phyloP scores from a whole-genome alignment of 495 filamentous ascomycete genomes.

The Neurospora tetraspora region DNA sequence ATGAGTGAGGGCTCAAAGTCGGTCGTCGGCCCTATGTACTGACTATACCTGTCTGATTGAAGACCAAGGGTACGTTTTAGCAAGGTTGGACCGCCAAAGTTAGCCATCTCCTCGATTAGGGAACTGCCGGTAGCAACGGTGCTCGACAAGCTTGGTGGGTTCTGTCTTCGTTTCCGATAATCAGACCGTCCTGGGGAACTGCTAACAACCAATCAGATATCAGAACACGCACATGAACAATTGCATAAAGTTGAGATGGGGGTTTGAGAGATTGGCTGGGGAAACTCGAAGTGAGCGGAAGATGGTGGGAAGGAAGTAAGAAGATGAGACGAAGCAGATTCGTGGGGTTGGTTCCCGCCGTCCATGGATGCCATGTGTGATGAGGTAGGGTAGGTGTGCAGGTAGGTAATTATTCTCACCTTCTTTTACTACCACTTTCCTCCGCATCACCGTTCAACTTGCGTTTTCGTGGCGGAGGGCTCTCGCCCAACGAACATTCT shows the following conservation, averaged over 20 bases:
- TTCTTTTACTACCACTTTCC: conserved; percentile 45
- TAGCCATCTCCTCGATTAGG: conserved; percentile 50
- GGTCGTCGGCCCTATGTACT: conserved; percentile 58
- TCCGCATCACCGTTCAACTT: conserved; percentile 55
- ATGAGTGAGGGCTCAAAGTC: conserved; percentile 66
- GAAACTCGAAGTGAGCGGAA: not conserved
- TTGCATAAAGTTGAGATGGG: conserved; percentile 3
- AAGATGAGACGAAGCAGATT: conserved; percentile 1
- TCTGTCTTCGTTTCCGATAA: conserved; percentile 41
- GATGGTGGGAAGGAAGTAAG: not conserved
- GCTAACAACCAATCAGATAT: conserved; percentile 34
- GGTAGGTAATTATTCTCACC: conserved; percentile 30
- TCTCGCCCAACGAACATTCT: conserved; percentile 55
- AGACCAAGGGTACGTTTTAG: conserved; percentile 57
- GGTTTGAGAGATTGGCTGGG: not conserved
- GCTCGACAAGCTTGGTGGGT: conserved; percentile 44
- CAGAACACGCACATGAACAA: conserved; percentile 17
- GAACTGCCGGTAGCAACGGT: conserved; percentile 40
- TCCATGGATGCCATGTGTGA: conserved; percentile 6
- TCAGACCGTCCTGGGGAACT: conserved; percentile 45
- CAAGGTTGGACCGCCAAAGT: conserved; percentile 48
- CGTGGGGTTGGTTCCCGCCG: conserved; percentile 9
- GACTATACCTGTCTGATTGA: conserved; percentile 50
- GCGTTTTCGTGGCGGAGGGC: conserved; percentile 63
- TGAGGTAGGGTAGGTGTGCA: conserved; percentile 10